Conservation (phyloP, 2,329 filamentous ascomycete genomes). For the Ophiosphaerella herpotricha region DNA sequence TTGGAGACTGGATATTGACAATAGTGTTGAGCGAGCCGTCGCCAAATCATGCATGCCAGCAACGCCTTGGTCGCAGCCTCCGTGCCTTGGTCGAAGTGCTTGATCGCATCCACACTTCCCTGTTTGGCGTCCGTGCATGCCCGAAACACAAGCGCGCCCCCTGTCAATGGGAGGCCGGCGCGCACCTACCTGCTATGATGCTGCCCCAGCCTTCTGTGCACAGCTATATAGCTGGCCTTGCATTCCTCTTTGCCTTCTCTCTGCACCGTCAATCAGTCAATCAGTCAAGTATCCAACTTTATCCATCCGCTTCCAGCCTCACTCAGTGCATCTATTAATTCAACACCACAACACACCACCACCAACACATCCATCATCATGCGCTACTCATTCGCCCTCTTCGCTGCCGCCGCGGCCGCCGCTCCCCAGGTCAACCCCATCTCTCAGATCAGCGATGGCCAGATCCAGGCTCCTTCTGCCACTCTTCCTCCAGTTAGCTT, state of each 20-base stretch:
- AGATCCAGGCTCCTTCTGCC: slow-evolving; percentile 43
- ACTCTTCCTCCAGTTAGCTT: slow-evolving; percentile 5
- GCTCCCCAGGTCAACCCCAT: slow-evolving; percentile 39
- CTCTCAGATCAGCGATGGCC: slow-evolving; percentile 45
- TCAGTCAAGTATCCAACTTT: not conserved
- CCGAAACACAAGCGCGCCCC: slow-evolving; percentile 16
- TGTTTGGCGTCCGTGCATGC: slow-evolving; percentile 6
- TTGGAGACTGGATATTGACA: no score
- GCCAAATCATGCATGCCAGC: not conserved
- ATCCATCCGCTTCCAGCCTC: slow-evolving; percentile 10
- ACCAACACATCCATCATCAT: slow-evolving; percentile 29
- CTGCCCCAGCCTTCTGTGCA: not conserved
- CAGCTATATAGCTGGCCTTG: slow-evolving; percentile 18
- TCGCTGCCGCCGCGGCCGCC: slow-evolving; percentile 37
- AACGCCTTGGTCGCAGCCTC: slow-evolving; percentile 1
- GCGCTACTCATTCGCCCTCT: slow-evolving; percentile 39
- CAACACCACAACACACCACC: slow-evolving; percentile 3
- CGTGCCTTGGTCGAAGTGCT: slow-evolving; percentile 24
- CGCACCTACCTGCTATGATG: not conserved
- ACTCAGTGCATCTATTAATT: not conserved
- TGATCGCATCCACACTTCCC: slow-evolving; percentile 17
- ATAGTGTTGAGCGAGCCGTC: no score
- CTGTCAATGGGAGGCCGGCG: not conserved
- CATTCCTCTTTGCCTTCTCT: slow-evolving; percentile 10
- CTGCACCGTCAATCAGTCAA: slow-evolving; percentile 1